Evolutionary conservation across 1,139 yeast genomes (phyloP).

Genomic region (Suhomyces coccinellae): DNA sequence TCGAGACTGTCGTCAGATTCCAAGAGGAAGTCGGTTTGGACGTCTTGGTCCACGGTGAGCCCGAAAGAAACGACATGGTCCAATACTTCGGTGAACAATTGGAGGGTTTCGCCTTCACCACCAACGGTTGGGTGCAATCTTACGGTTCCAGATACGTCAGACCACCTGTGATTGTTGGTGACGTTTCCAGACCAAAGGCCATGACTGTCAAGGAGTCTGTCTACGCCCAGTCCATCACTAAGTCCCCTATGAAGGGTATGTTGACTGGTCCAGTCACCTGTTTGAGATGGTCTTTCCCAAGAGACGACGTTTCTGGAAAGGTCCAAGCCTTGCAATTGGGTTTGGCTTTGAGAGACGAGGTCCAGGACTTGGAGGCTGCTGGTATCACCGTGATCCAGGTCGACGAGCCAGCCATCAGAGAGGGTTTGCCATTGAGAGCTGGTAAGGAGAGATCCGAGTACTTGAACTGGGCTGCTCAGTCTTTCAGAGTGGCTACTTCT

Average conservation of each 20-base stretch:
- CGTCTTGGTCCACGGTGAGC: constrained; percentile 99
- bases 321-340: constrained; percentile 97
- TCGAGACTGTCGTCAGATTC: constrained; percentile 93
- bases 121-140: constrained; percentile 99
- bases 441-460: constrained; percentile 96
- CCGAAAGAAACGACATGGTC: constrained; percentile 99
- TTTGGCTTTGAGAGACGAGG: constrained; percentile 98
- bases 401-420: constrained; percentile 99
- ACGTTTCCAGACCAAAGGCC: constrained; percentile 96
- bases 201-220: constrained; percentile 99
- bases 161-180: constrained; percentile 99
- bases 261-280: constrained; percentile 99
- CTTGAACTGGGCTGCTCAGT: constrained; percentile 98
- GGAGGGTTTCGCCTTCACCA: constrained; percentile 96
- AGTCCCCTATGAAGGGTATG: constrained; percentile 99
- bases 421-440: constrained; percentile 98
- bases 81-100: constrained; percentile 99
- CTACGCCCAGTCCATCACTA: constrained; percentile 95
- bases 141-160: constrained; percentile 99
- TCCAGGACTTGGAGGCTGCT: constrained; percentile 95
- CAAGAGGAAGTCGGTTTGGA: constrained; percentile 98
- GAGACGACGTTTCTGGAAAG: constrained; percentile 95
- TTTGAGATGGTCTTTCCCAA: constrained; percentile 99
- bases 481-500: constrained; percentile 99
- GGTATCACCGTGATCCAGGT: constrained; percentile 98